phyloP scores from a whole-genome alignment of 768 basidiomycete genomes.

The Psilocybe subaeruginosa region DNA sequence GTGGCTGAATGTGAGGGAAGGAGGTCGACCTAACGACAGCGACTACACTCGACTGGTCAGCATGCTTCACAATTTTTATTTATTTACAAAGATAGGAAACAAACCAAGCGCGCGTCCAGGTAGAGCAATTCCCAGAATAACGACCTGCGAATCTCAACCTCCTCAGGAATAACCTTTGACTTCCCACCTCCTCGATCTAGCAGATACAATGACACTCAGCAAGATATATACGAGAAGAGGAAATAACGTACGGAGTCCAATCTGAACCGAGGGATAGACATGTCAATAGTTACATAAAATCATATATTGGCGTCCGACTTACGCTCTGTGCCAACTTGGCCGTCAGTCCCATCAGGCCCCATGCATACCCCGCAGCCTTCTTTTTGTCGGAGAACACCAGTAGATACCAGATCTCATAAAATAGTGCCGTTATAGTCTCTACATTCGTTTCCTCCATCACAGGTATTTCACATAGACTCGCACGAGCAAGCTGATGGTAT shows the following conservation, averaged over 20 bases:
- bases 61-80: neutral
- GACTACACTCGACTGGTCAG: slow-evolving; percentile 35
- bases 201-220: slow-evolving; percentile 3
- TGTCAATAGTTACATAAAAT: slow-evolving; percentile 3
- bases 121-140: slow-evolving; percentile 74
- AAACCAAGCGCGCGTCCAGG: slow-evolving; percentile 62
- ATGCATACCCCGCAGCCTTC: slow-evolving; percentile 61
- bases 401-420: slow-evolving; percentile 70
- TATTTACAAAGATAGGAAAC: slow-evolving; percentile 15
- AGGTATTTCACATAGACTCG: slow-evolving; percentile 60
- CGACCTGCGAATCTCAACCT: slow-evolving; percentile 67
- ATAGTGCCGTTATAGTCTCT: slow-evolving; percentile 60
- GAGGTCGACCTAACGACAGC: slow-evolving; percentile 68
- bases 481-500: slow-evolving; percentile 63
- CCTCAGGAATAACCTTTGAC: slow-evolving; percentile 70
- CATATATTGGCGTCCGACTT: slow-evolving; percentile 24
- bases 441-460: slow-evolving; percentile 72
- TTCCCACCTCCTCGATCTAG: slow-evolving; percentile 67
- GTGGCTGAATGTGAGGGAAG: slow-evolving; percentile 62
- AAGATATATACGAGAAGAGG: neutral
- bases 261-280: slow-evolving; percentile 31
- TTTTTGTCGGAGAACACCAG: slow-evolving; percentile 72
- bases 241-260: slow-evolving; percentile 57
- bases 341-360: slow-evolving; percentile 59
- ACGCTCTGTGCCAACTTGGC: slow-evolving; percentile 67